Percentiles rank a stretch among this genome's conserved stretches.
These are phyloP conservation scores for Cinchona pubescens DNA, from an alignment of 257 asterid species.

Conservation along the genomic window DNA sequence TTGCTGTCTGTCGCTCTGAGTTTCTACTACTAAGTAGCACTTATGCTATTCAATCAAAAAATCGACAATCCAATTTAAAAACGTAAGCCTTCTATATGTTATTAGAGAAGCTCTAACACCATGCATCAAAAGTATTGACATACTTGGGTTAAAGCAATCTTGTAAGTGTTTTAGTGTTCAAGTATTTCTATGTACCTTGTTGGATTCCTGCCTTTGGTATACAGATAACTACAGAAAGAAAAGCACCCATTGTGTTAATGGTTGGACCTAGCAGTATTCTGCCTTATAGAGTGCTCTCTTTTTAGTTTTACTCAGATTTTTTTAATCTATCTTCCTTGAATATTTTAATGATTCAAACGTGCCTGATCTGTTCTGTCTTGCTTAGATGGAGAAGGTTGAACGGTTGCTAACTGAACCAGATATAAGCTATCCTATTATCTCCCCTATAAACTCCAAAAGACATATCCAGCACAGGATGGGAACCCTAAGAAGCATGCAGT, in stretches of 20 bases:
- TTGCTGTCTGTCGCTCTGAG: no score
- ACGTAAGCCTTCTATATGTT: no score
- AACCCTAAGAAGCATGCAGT: conserved; percentile 44
- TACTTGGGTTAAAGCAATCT: not conserved
- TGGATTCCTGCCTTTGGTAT: not conserved
- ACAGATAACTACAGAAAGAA: not conserved
- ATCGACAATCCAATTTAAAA: no score
- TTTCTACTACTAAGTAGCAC: no score
- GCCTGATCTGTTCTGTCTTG: not conserved
- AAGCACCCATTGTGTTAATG: not conserved
- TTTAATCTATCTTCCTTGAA: not conserved
- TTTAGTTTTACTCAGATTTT: not conserved
- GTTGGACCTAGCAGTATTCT: not conserved
- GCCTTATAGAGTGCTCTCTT: not conserved
- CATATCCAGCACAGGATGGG: conserved; percentile 41
- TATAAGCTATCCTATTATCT: conserved; percentile 28
- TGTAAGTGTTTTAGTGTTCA: not conserved
- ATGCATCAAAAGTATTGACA: not conserved
- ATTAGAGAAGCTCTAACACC: no score
- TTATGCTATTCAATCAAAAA: no score
- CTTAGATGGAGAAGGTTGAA: conserved; percentile 34
- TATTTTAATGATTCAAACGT: not conserved
- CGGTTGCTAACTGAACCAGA: conserved; percentile 26
- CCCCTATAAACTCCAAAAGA: conserved; percentile 35
- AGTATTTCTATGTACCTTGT: not conserved